phyloP scores from a whole-genome alignment of 2,329 filamentous ascomycete species.

The Verticillium nonalfalfae region DNA sequence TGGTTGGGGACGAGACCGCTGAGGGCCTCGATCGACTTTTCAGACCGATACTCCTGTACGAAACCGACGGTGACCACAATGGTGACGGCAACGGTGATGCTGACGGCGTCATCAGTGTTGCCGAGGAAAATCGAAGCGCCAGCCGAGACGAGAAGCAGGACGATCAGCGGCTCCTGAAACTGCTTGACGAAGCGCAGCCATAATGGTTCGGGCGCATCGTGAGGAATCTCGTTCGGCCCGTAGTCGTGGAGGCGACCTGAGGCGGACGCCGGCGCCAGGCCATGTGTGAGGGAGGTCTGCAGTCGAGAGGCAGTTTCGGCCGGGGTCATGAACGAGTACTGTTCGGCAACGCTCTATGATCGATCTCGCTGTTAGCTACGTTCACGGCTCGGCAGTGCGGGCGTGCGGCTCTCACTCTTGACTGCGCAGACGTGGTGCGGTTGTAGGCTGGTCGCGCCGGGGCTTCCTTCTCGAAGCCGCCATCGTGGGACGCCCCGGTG shows the following conservation, averaged over 20 bases:
- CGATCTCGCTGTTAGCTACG: constrained; percentile 1
- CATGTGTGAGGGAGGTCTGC: constrained; percentile 75
- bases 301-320: constrained; percentile 72
- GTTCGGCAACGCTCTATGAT: constrained; percentile 46
- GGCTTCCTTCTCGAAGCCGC: constrained; percentile 19
- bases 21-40: constrained; percentile 93
- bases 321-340: constrained; percentile 63
- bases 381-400: not conserved
- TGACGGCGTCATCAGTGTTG: constrained; percentile 91
- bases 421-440: constrained; percentile 48
- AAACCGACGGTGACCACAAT: constrained; percentile 97
- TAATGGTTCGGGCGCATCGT: constrained; percentile 86
- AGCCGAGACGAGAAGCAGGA: constrained; percentile 85
- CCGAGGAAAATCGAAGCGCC: constrained; percentile 84
- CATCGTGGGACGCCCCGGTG: constrained; percentile 17
- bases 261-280: constrained; percentile 76
- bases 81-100: constrained; percentile 91
- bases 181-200: constrained; percentile 96
- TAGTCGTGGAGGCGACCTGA: constrained; percentile 71
- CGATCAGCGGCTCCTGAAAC: constrained; percentile 91
- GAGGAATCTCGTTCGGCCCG: constrained; percentile 90
- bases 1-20: constrained; percentile 92
- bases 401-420: constrained; percentile 36
- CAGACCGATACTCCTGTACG: constrained; percentile 93
- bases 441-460: constrained; percentile 29